phyloP scores from a whole-genome alignment of 108 stramenopile genomes.

The Cylindrotheca fusiformis region DNA sequence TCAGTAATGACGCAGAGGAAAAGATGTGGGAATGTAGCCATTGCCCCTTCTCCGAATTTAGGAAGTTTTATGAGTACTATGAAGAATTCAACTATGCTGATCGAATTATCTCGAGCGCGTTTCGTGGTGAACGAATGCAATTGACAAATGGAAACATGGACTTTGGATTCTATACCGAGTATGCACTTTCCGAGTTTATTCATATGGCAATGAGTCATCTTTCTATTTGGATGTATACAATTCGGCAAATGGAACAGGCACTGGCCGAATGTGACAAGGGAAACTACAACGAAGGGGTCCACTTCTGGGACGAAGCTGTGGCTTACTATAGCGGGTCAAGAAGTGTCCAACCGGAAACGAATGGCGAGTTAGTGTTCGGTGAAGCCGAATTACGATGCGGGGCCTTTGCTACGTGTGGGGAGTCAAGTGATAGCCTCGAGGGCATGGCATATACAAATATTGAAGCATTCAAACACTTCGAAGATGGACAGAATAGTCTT shows the following conservation, averaged over 20 bases:
- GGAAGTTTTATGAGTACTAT: constrained; percentile 65
- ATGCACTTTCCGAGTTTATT: constrained; percentile 18
- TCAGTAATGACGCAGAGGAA: constrained; percentile 43
- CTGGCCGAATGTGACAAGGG: constrained; percentile 57
- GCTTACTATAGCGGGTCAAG: constrained; percentile 55
- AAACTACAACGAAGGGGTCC: constrained; percentile 57
- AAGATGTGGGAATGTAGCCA: constrained; percentile 35
- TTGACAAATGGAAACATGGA: constrained; percentile 60
- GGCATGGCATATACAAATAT: constrained; percentile 65
- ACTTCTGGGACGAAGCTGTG: constrained; percentile 63
- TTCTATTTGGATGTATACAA: constrained; percentile 69
- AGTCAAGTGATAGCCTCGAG: constrained; percentile 27
- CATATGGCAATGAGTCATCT: constrained; percentile 66
- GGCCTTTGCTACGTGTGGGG: constrained; percentile 67
- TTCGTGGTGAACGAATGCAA: constrained; percentile 30
- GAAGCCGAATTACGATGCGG: constrained; percentile 75
- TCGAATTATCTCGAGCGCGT: constrained; percentile 56
- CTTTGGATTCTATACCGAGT: constrained; percentile 11
- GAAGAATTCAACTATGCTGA: constrained; percentile 68
- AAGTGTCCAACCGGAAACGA: constrained; percentile 37
- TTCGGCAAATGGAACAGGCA: constrained; percentile 67
- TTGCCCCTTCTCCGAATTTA: constrained; percentile 48
- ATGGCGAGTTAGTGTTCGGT: constrained; percentile 53
- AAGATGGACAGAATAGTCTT: constrained; percentile 45
- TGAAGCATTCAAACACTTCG: constrained; percentile 53